These are phyloP conservation scores for Marchantia paleacea DNA, from an alignment of 225 moss, liverwort and hornwort genomes.

Conservation along the genomic window DNA sequence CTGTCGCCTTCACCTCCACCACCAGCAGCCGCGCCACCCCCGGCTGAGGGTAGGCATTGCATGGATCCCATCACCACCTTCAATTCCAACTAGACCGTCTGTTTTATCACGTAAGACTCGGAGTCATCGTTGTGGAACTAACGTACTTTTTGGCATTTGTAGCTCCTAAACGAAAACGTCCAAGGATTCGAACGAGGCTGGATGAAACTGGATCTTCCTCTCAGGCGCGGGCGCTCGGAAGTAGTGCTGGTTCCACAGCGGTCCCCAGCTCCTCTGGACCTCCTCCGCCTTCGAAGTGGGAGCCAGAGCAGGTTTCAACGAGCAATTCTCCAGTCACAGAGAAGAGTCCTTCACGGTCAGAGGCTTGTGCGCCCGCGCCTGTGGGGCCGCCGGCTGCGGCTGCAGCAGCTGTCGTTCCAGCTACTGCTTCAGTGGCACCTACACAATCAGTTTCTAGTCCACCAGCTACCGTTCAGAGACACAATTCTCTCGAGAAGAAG, in stretches of 20 bases:
- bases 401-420: slow-evolving; percentile 3
- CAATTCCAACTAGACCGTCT: not conserved
- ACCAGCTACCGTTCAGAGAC: slow-evolving; percentile 21
- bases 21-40: slow-evolving; percentile 34
- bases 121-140: not conserved
- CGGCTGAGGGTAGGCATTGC: slow-evolving; percentile 56
- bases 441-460: slow-evolving; percentile 27
- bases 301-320: slow-evolving; percentile 33
- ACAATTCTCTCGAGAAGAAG: slow-evolving; percentile 47
- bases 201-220: slow-evolving; percentile 38
- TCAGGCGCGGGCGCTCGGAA: slow-evolving; percentile 33
- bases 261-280: slow-evolving; percentile 21
- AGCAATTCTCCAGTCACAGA: slow-evolving; percentile 35
- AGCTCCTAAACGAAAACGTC: slow-evolving; percentile 67
- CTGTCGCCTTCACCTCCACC: slow-evolving; percentile 35
- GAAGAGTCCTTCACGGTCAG: slow-evolving; percentile 41
- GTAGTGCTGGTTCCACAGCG: slow-evolving; percentile 14
- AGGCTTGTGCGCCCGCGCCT: slow-evolving; percentile 26
- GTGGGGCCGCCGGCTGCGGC: slow-evolving; percentile 7
- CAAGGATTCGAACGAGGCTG: slow-evolving; percentile 47
- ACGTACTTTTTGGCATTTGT: slow-evolving; percentile 6
- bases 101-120: not conserved
- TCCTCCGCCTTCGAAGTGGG: slow-evolving; percentile 20
- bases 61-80: not conserved
- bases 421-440: slow-evolving; percentile 8